These are phyloP conservation scores for Physcia stellaris DNA, from an alignment of 495 filamentous ascomycete species.

Conservation along the genomic window DNA sequence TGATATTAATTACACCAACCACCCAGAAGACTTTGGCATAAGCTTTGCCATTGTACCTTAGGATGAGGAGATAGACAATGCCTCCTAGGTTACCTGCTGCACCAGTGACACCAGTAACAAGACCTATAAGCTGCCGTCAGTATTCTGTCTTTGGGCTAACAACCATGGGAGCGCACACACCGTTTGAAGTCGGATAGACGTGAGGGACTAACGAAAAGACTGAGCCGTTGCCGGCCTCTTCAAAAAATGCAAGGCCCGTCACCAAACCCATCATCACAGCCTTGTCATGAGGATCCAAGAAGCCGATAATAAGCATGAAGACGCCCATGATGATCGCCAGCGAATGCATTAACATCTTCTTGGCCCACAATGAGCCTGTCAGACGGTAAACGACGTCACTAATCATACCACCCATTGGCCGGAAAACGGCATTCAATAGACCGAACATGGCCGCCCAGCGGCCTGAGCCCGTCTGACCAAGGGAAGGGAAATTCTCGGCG, in stretches of 20 bases:
- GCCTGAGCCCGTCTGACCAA: constrained; percentile 58
- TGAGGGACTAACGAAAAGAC: constrained; percentile 77
- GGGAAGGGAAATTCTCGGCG: constrained; percentile 52
- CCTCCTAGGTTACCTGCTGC: constrained; percentile 74
- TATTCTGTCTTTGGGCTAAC: background rate
- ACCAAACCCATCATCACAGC: constrained; percentile 62
- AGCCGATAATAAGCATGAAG: constrained; percentile 56
- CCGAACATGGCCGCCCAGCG: constrained; percentile 84
- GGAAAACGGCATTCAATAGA: constrained; percentile 63
- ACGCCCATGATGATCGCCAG: constrained; percentile 49
- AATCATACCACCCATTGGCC: constrained; percentile 60
- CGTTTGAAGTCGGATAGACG: constrained; percentile 61
- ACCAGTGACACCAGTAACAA: constrained; percentile 67
- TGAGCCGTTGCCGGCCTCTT: constrained; percentile 70
- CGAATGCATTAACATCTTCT: constrained; percentile 57
- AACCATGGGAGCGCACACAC: constrained; percentile 21
- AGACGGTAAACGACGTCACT: constrained; percentile 54
- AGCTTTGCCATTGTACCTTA: constrained; percentile 53
- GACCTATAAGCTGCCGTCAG: constrained; percentile 28
- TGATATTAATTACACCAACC: constrained; percentile 58
- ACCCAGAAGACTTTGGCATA: constrained; percentile 67
- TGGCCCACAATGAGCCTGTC: constrained; percentile 51
- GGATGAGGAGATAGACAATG: constrained; percentile 72
- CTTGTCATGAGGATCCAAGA: constrained; percentile 42
- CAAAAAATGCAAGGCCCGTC: constrained; percentile 59